Base-by-base conservation (phyloP, 164 flowering plant genomes). In the Vitis labrusca region DNA sequence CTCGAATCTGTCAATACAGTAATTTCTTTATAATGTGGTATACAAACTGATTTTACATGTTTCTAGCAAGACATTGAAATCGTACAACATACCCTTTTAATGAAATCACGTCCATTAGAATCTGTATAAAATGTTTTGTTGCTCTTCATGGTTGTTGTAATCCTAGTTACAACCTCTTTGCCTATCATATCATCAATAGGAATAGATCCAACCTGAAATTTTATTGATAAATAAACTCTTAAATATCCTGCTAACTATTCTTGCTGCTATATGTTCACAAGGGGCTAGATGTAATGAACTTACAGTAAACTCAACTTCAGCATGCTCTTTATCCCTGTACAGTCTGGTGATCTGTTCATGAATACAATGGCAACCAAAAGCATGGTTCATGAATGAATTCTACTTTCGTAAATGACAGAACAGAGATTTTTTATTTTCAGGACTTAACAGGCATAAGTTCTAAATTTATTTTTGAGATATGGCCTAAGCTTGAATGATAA, bases 71-170 rank as follows among this genome's bases (percentile, higher is more conserved):
- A 23, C 27, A 47, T 29, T 3, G 32, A 9, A 50, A 48, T 59
- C 10, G 17, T 14, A 27, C 27, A 27, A 66, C 82, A 64, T 81
- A 95, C 99, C 89, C 99, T 85, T 84, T 83, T 86, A 30, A 95
- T 82, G 73, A 93, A 95, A 70, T 94, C 99, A 62, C 98, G 88
- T 14, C 99, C 99, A 79, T 84, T 92, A n/a, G 99, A 92, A 81
- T 94, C 97, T 53, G 99, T 92, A 73, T 81, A 94, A 76, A 94
- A 92, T 27, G 89, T 85, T 76, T 85, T 89, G 62, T 95, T 87
- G 63, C 86, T 88, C 71, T 67, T 67, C 92, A 93, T 75, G 37
- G 75, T 65, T 50, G 94, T 90, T 10, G 78, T 74, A 64, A 95
- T 84, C 64, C 88, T 88, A 69, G 96, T 79, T 23, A 67, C 74